Evolutionary conservation across 129 eudicot species (phyloP), one percentile per base, ranked within the genome.

Genomic region (Mikania micrantha): DNA sequence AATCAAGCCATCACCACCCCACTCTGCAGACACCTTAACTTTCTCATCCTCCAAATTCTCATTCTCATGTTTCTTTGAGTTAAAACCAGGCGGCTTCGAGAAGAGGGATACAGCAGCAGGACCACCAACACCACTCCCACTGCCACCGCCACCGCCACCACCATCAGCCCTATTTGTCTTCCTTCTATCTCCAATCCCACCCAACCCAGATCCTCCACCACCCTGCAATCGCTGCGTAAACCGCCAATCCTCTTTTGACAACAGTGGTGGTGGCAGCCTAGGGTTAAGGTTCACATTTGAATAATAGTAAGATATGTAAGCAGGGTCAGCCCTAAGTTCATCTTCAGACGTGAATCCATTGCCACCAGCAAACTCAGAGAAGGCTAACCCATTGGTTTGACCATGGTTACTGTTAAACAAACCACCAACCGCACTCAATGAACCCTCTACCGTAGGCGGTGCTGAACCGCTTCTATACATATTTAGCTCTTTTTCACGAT

Each of bases 1-100:
- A 8, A 44, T 44, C 4, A 44, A 21, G 20, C 50, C 50, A 21
- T 44, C n/a, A 12, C 50, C 50, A 21, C 50, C 50, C 50, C 50
- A 44, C 1, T 44, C 50, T 8, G 50, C 20, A 11, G n/a, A 76
- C 61, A 53, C 85, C 75, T 84, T 85, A 25, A 67, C 88, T 42
- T 82, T 80, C 41, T 85, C 96, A 8, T 42, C 42, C 76, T 87
- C 97, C 11, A 16, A 52, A 77, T 59, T 85, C 72, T 87, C 97
- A 71, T 77, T 85, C 67, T 87, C 99, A 57, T 69, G 88, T 71
- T 86, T 92, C 85, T 89, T 94, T 4, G 88, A 64, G 62, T 86
- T 86, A 73, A 94, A 90, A 39, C 97, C 96, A 2, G 97, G 97
- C 35, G 95, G 97, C 90, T 72, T 87, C 6, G 91, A 66, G 39